Evolutionary conservation across 108 stramenopile genomes (phyloP).

Genomic region (Epithemia pelagica): DNA sequence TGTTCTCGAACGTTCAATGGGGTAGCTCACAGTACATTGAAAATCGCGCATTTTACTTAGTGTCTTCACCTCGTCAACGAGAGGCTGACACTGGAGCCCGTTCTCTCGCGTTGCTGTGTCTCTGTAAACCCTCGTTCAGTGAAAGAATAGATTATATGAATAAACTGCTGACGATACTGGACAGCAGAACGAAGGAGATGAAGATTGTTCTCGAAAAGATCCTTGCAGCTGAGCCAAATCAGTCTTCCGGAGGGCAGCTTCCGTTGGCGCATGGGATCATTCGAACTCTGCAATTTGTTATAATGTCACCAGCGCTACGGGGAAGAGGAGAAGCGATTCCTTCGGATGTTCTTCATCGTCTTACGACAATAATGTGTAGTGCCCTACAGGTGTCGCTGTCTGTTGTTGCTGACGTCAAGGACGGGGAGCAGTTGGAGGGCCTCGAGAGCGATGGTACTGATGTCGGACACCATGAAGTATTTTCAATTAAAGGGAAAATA

Average conservation of each 20-base stretch:
- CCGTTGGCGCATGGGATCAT: conserved; percentile 67
- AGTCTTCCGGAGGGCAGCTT: conserved; percentile 15
- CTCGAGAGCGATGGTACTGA: conserved; percentile 17
- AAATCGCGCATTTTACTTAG: conserved; percentile 40
- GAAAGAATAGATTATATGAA: conserved; percentile 9
- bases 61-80: conserved; percentile 52
- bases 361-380: conserved; percentile 23
- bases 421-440: conserved; percentile 36
- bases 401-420: conserved; percentile 52
- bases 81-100: conserved; percentile 63
- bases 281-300: background rate
- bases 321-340: background rate
- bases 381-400: conserved; percentile 45
- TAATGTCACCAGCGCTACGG: background rate
- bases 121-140: background rate
- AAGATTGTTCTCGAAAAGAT: conserved; percentile 12
- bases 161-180: conserved; percentile 10
- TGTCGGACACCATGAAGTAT: conserved; percentile 3
- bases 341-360: conserved; percentile 10
- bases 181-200: conserved; percentile 21
- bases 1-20: conserved; percentile 23
- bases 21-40: background rate
- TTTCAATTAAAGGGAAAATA: conserved; percentile 30
- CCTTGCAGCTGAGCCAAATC: background rate
- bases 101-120: conserved; percentile 34